Evolutionary conservation across 345 rosid species (phyloP).

Genomic region (Lepidium africanum): DNA sequence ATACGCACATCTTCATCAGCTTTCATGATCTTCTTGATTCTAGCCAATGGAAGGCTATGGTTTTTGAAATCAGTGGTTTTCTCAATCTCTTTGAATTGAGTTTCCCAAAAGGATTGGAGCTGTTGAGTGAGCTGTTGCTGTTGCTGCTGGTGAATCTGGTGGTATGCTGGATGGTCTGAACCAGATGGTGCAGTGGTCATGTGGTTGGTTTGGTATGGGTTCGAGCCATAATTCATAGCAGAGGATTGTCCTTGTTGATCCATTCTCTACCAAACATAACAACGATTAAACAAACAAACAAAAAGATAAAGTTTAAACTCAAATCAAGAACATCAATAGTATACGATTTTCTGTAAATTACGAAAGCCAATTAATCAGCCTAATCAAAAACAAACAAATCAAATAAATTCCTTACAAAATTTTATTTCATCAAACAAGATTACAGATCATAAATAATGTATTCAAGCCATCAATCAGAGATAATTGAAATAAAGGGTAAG

Average conservation of each 20-base stretch:
- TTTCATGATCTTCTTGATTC: slow-evolving; percentile 98
- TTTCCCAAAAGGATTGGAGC: slow-evolving; percentile 77
- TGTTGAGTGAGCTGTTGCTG: slow-evolving; percentile 89
- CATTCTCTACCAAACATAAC: slow-evolving; percentile 30
- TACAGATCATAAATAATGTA: background rate
- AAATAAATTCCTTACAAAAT: background rate
- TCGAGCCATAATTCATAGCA: slow-evolving; percentile 51
- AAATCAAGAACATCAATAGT: background rate
- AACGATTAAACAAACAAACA: background rate
- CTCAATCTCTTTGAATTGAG: slow-evolving; percentile 69
- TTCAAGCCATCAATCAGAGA: background rate
- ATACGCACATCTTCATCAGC: slow-evolving; percentile 94
- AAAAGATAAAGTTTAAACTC: background rate
- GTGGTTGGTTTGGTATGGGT: slow-evolving; percentile 53
- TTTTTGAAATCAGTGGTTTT: slow-evolving; percentile 74
- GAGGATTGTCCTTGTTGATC: slow-evolving; percentile 77
- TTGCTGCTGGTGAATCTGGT: slow-evolving; percentile 84
- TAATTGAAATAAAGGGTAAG: background rate
- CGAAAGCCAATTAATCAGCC: background rate
- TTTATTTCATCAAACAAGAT: background rate
- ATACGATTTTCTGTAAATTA: too few species aligned
- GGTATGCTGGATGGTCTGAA: slow-evolving; percentile 40
- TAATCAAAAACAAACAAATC: background rate
- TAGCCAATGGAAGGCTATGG: slow-evolving; percentile 85
- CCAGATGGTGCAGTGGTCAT: slow-evolving; percentile 41